A percentile compares a stretch with the other conserved stretches of the same genome.
These are phyloP conservation scores for Tetraselmis striata DNA, from an alignment of 139 green algal genomes.

Conservation along the genomic window DNA sequence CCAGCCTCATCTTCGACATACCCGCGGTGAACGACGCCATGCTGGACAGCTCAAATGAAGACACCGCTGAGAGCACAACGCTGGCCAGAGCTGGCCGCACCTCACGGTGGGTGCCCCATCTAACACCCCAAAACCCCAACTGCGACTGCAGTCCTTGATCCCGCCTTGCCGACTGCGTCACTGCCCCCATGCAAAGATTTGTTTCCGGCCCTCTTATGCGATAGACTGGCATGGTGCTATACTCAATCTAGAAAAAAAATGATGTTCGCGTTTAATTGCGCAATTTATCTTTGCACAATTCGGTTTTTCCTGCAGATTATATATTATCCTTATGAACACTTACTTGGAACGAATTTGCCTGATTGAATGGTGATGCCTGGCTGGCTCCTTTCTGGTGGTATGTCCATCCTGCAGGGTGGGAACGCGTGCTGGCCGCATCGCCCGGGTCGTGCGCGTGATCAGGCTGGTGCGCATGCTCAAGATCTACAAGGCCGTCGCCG, in stretches of 20 bases:
- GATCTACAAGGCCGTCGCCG: conserved; percentile 55
- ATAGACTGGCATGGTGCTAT: background rate
- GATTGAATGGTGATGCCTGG: too few species aligned
- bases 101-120: conserved; percentile 11
- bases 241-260: too few species aligned
- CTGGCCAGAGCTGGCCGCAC: conserved; percentile 20
- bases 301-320: too few species aligned
- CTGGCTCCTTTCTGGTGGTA: too few species aligned
- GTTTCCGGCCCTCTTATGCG: background rate
- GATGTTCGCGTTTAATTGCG: too few species aligned
- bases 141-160: too few species aligned
- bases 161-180: too few species aligned
- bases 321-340: too few species aligned
- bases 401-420: conserved; percentile 16
- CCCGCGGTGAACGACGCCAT: conserved; percentile 40
- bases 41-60: background rate
- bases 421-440: conserved; percentile 25
- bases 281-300: too few species aligned
- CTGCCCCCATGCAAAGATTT: too few species aligned
- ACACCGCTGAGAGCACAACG: conserved; percentile 11
- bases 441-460: conserved; percentile 66
- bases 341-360: too few species aligned
- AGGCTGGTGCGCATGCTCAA: conserved; percentile 67
- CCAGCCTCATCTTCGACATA: conserved; percentile 69
- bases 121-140: too few species aligned